phyloP scores from a whole-genome alignment of 495 filamentous ascomycete genomes.

The Talaromyces nanjingensis region DNA sequence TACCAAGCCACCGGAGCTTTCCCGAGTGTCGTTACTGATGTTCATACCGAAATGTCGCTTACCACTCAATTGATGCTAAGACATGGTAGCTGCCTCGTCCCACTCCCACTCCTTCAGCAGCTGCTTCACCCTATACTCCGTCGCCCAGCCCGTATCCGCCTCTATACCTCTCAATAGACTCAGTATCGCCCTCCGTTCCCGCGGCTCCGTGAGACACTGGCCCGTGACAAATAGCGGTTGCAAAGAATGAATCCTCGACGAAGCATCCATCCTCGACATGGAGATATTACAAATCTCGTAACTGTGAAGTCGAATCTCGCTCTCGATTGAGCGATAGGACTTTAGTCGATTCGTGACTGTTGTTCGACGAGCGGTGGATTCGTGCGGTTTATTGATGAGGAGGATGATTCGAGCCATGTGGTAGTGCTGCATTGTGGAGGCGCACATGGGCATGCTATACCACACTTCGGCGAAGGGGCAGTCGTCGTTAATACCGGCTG shows the following conservation, averaged over 20 bases:
- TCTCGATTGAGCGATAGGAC: constrained; percentile 46
- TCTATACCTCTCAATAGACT: constrained; percentile 51
- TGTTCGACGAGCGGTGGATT: constrained; percentile 42
- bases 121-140: constrained; percentile 52
- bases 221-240: constrained; percentile 58
- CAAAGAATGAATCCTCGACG: constrained; percentile 50
- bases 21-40: background rate
- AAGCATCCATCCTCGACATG: constrained; percentile 45
- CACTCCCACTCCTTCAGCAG: constrained; percentile 51
- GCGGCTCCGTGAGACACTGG: constrained; percentile 45
- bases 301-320: constrained; percentile 49
- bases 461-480: constrained; percentile 50
- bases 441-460: constrained; percentile 57
- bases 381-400: constrained; percentile 54
- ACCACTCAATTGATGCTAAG: background rate
- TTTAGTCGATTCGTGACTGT: constrained; percentile 45
- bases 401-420: constrained; percentile 59
- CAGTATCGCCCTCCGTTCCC: constrained; percentile 44
- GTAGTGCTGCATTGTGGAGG: constrained; percentile 57
- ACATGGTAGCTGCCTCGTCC: constrained; percentile 19
- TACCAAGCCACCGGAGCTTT: background rate
- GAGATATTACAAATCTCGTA: constrained; percentile 53
- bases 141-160: constrained; percentile 55
- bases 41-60: background rate
- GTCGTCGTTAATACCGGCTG: constrained; percentile 23